Base-by-base conservation (phyloP, 2,329 filamentous ascomycete genomes). In the Knufia petricola region DNA sequence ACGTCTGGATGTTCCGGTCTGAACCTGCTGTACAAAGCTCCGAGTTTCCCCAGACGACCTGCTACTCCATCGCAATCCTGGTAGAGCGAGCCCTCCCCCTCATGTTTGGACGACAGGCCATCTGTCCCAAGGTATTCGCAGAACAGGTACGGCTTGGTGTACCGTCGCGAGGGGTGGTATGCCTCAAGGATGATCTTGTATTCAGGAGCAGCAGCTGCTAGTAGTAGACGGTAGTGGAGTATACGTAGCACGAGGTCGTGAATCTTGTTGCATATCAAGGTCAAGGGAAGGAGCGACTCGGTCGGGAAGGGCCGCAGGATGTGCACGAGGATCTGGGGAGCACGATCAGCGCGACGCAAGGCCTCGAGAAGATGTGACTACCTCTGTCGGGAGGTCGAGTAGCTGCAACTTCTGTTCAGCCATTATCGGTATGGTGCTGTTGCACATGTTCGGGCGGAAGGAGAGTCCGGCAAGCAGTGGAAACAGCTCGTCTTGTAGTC, bases 101-200 rank as follows among this genome's bases (percentile, higher is more conserved):
- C 63, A 53, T 68, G 60, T 49, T 69, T 56, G 37, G 63, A 63
- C 46, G 70, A 68, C n/a, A 86, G 66, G 2, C 75, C 75, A 55
- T 80, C 71, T 1, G 82, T 87, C 24, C 76, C 78, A 9, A 82
- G 69, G 53, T 83, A 83, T 38, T 78, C 71, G 64, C 85, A 89
- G 60, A 76, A 75, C 10, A 87, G 72, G 48, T 80, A 81, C 0
- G 85, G 82, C 17, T 84, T 81, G 3, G 76, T 81, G 43, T 84
- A 70, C 63, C 81, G 82, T 20, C 76, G 79, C 53, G 73, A 78
- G 0, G 85, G 86, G 54, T 84, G 85, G 60, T 84, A 89, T 63
- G 84, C 87, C 67, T 90, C 85, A 36, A 94, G 76, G 31, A 89
- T 78, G 32, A 92, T 66, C 47, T 81, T 77, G 59, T 86, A 78